These are phyloP conservation scores for Penicillium daleae DNA, from an alignment of 495 filamentous ascomycete species.

Conservation along the genomic window DNA sequence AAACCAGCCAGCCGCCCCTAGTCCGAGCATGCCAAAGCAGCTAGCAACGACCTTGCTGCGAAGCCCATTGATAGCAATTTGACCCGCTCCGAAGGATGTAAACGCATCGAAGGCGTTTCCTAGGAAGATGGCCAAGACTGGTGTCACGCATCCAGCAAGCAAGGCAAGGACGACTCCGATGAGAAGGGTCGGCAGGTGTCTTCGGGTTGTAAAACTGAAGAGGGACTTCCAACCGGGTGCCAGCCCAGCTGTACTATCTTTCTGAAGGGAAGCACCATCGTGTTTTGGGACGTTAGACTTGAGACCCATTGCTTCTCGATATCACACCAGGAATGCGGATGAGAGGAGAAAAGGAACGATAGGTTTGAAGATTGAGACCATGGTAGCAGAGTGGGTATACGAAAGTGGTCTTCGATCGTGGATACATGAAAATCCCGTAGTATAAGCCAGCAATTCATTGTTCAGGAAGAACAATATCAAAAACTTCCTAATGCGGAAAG, in stretches of 20 bases:
- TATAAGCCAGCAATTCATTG: constrained; percentile 6
- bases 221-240: constrained; percentile 55
- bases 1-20: constrained; percentile 68
- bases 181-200: constrained; percentile 60
- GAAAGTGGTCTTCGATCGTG: background rate
- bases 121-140: constrained; percentile 69
- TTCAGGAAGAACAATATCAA: constrained; percentile 16
- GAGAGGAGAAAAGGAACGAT: background rate
- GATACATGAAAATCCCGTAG: background rate
- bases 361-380: background rate
- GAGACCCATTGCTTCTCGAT: background rate
- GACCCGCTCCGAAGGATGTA: constrained; percentile 63
- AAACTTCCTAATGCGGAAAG: constrained; percentile 28
- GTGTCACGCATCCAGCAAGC: constrained; percentile 62
- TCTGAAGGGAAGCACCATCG: background rate
- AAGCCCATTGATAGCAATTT: constrained; percentile 52
- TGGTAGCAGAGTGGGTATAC: background rate
- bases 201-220: constrained; percentile 70
- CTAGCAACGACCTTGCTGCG: constrained; percentile 59
- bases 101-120: constrained; percentile 78
- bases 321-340: background rate
- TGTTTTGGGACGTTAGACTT: constrained; percentile 3
- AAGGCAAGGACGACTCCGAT: constrained; percentile 59
- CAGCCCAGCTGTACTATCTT: background rate
- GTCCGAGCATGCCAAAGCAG: constrained; percentile 57